Evolutionary conservation across 2,329 filamentous ascomycete genomes (phyloP), one percentile per base, ranked within the genome.

Genomic region (Epichloe sylvatica): DNA sequence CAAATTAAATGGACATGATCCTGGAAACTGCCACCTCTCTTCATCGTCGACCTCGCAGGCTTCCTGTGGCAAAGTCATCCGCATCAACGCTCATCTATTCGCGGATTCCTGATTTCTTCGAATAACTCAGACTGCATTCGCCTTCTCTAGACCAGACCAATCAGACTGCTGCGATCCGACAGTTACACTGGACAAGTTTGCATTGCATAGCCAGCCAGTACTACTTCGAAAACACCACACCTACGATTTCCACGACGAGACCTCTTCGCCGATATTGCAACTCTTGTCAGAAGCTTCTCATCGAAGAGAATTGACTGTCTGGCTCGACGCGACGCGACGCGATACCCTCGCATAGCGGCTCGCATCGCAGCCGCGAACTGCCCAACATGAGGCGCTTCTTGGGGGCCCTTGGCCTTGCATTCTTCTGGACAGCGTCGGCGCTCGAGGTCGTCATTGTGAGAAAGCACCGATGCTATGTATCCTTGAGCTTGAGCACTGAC

Each of bases 311-410:
- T n/a, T 12, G 21, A 19, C 25, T 35, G 11, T 25, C n/a, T 34
- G 33, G 19, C 30, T 19, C 9, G 8, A 35, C 25, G 25, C 25
- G 25, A 25, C 25, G 25, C 25, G 25, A 30, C 25, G 9, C 25
- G 8, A 30, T 8, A 42, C 21, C 11, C 7, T 19, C 23, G 11
- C n/a, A 19, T 19, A 33, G 37, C n/a, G 38, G 38, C 46, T 41
- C 30, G 46, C 36, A 9, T 50, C 43, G 21, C 52, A 49, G 40
- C 34, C 49, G n/a, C 49, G 41, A 47, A 49, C 40, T 36, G 30
- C 43, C 49, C 60, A 71, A 53, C 47, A 82, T 82, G 78, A 77
- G 72, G 70, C 68, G 69, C 58, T 75, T 74, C 66, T 58, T 71
- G 56, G 72, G 71, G 58, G 64, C 71, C 50, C 62, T 78, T 55